These are phyloP conservation scores for Candida nanaspora DNA, from an alignment of 805 yeast species.

Conservation along the genomic window DNA sequence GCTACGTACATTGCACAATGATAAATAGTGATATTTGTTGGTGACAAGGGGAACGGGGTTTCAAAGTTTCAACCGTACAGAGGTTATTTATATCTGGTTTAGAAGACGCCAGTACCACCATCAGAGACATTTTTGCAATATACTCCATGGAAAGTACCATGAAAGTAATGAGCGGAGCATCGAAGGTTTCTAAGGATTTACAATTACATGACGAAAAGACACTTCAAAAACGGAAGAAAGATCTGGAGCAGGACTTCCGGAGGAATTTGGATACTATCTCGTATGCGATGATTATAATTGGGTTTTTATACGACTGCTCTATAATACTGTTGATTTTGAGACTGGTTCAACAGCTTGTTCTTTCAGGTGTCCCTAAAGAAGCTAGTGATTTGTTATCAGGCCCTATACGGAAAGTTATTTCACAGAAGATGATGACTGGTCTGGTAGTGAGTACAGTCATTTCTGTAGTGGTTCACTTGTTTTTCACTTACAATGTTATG, in stretches of 20 bases:
- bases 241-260: constrained; percentile 30
- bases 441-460: constrained; percentile 15
- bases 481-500: constrained; percentile 22
- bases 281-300: constrained; percentile 27
- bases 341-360: constrained; percentile 28
- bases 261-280: constrained; percentile 29
- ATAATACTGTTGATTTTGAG: constrained; percentile 26
- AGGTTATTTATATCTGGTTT: no score
- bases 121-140: no score
- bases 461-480: constrained; percentile 28
- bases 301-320: constrained; percentile 37
- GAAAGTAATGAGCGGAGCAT: not conserved
- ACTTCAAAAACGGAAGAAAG: constrained; percentile 35
- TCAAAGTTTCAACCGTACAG: no score
- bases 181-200: constrained; percentile 23
- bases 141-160: not conserved
- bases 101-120: no score
- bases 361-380: constrained; percentile 31
- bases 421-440: constrained; percentile 23
- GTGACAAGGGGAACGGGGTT: no score
- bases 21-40: no score
- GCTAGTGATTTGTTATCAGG: constrained; percentile 14
- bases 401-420: constrained; percentile 17
- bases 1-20: no score
- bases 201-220: constrained; percentile 31